phyloP scores from a whole-genome alignment of 768 basidiomycete species.

The Bullera alba region DNA sequence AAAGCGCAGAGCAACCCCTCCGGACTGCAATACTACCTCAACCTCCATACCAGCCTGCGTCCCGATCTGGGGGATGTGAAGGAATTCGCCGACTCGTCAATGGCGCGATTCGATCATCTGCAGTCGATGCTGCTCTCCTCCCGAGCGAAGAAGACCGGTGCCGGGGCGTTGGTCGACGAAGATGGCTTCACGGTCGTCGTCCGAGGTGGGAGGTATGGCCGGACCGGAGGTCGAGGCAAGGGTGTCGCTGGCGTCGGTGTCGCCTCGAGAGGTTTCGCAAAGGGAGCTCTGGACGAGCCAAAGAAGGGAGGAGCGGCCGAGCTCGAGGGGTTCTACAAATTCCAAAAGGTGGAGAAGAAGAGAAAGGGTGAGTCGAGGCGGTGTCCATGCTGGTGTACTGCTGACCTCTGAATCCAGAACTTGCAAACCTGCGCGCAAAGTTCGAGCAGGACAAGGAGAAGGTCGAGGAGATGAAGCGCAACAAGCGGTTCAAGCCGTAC shows the following conservation, averaged over 20 bases:
- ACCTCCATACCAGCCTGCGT: constrained; percentile 60
- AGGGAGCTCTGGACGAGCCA: constrained; percentile 35
- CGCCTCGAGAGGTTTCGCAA: constrained; percentile 56
- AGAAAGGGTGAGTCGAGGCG: constrained; percentile 57
- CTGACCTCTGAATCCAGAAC: constrained; percentile 46
- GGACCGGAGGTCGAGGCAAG: constrained; percentile 75
- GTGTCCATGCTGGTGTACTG: background rate
- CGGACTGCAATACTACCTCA: constrained; percentile 66
- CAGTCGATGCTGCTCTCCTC: constrained; percentile 46
- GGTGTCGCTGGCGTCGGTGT: constrained; percentile 58
- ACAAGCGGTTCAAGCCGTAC: constrained; percentile 80
- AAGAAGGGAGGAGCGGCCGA: constrained; percentile 54
- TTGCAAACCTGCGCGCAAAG: constrained; percentile 61
- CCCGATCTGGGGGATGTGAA: constrained; percentile 68
- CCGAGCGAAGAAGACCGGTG: constrained; percentile 48
- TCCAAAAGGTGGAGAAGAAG: constrained; percentile 85
- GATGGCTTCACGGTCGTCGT: constrained; percentile 93
- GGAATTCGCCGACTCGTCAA: constrained; percentile 70
- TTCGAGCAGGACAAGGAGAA: constrained; percentile 86
- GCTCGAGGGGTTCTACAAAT: constrained; percentile 66
- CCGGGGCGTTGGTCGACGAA: constrained; percentile 83
- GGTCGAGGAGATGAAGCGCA: constrained; percentile 69
- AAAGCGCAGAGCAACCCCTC: constrained; percentile 53
- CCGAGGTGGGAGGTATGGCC: constrained; percentile 82
- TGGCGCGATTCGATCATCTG: constrained; percentile 70